Evolutionary conservation across 768 basidiomycete species (phyloP), one percentile per base, ranked within the genome.

Genomic region (Russula abietina): DNA sequence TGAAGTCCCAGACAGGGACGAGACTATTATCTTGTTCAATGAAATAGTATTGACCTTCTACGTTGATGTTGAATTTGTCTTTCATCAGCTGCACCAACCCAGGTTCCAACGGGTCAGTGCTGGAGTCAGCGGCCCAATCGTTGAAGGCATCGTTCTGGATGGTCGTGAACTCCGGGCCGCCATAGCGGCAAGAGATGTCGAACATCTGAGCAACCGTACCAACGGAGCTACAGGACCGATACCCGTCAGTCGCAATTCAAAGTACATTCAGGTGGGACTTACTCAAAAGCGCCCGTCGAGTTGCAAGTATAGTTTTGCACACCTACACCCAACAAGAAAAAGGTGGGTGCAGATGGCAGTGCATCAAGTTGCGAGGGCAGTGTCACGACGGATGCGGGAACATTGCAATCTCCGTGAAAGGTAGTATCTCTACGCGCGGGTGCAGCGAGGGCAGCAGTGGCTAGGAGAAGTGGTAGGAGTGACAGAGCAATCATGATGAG

Each of bases 1-100:
- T 67, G 39, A 68, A 66, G 49, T 68, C 61, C 39, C 62, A 68
- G 9, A 54, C 38, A 3, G 60, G 55, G 55, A 22, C n/a, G 22
- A 55, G 36, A 24, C 7, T 16, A 39, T 58, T 58, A 26, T n/a
- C 33, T 6, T 26, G 14, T 5, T 45, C 38, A 24, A 62, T 28
- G 33, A 66, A 68, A 48, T 57, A 49, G 51, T 68, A 65, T 24
- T 60, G 26, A 46, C 67, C 67, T 16, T 57, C 22, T 22, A 54
- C 36, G 3, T 51, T 12, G 16, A 61, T 11, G 33, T 51, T 19
- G 9, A 17, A 51, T 11, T 17, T 2, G 10, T 14, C 3, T 11
- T 26, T 8, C 38, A 65, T 11, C 11, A 1, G 19, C 6, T 30
- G 2, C 19, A n/a, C 8, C 50, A 55, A 4, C n/a, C 26, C 30